Conservation (phyloP, 108 stramenopile genomes). For the Cyclotella distinguenda region DNA sequence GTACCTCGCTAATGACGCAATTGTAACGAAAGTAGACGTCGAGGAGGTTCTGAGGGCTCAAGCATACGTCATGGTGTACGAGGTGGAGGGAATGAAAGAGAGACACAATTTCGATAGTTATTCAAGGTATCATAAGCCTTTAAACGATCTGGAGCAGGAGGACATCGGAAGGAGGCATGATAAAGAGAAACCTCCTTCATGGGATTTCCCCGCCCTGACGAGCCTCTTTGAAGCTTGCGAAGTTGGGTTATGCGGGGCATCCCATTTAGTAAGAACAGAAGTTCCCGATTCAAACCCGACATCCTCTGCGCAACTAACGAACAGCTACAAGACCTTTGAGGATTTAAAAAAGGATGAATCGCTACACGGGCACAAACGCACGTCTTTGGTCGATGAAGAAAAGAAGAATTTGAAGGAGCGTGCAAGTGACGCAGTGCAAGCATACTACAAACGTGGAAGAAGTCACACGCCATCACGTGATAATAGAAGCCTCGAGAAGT, state of each 20-base stretch:
- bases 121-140: constrained; percentile 42
- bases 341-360: background rate
- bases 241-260: constrained; percentile 32
- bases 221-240: constrained; percentile 37
- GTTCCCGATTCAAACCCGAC: background rate
- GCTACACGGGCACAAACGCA: background rate
- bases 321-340: constrained; percentile 2
- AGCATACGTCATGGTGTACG: constrained; percentile 76
- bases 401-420: constrained; percentile 6
- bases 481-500: constrained; percentile 22
- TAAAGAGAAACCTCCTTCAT: constrained; percentile 8
- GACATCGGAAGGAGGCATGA: background rate
- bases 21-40: constrained; percentile 67
- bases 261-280: constrained; percentile 8
- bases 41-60: constrained; percentile 71
- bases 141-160: constrained; percentile 23
- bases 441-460: constrained; percentile 45
- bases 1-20: constrained; percentile 76
- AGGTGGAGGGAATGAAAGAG: constrained; percentile 58
- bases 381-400: background rate
- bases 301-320: background rate
- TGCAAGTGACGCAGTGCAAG: constrained; percentile 9
- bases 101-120: constrained; percentile 45
- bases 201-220: constrained; percentile 40
- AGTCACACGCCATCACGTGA: constrained; percentile 40